Conservation (phyloP, 306 rosid species). For the Malus sylvestris region DNA sequence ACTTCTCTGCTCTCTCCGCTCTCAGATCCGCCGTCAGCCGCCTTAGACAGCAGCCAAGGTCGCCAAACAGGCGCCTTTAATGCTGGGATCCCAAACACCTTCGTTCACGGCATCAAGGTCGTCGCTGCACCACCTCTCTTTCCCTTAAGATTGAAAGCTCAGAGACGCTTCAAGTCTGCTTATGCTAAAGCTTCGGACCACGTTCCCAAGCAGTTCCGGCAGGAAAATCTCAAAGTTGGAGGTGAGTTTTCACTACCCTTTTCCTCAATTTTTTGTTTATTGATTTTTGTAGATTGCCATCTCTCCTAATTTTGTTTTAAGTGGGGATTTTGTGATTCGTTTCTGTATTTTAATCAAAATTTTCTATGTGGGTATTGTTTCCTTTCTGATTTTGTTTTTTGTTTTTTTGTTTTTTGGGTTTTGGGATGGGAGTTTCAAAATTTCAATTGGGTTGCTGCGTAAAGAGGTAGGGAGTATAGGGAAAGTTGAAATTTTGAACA, state of each 20-base stretch:
- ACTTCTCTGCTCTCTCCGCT: slow-evolving; percentile 43
- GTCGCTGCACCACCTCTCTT: slow-evolving; percentile 7
- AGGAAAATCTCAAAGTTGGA: slow-evolving; percentile 83
- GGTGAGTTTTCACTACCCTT: slow-evolving; percentile 38
- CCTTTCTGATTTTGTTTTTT: background rate
- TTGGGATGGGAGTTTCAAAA: background rate
- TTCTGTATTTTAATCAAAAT: background rate
- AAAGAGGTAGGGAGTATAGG: background rate
- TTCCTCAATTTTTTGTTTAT: background rate
- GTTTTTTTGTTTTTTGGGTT: background rate
- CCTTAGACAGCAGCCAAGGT: slow-evolving; percentile 17
- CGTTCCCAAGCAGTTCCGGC: slow-evolving; percentile 73
- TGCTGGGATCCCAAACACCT: slow-evolving; percentile 21
- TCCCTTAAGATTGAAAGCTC: slow-evolving; percentile 7
- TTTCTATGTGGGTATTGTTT: background rate
- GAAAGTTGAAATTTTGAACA: background rate
- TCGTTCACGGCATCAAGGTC: slow-evolving; percentile 47
- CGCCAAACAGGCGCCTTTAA: slow-evolving; percentile 11
- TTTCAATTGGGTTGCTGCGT: background rate
- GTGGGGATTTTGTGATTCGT: background rate
- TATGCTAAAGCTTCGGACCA: slow-evolving; percentile 47
- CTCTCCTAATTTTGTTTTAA: background rate
- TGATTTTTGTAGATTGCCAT: background rate
- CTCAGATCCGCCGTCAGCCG: slow-evolving; percentile 29
- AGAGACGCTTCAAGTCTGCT: slow-evolving; percentile 33